Evolutionary conservation across 169 alveolate genomes (phyloP).

Genomic region (Cryptosporidium ubiquitum): DNA sequence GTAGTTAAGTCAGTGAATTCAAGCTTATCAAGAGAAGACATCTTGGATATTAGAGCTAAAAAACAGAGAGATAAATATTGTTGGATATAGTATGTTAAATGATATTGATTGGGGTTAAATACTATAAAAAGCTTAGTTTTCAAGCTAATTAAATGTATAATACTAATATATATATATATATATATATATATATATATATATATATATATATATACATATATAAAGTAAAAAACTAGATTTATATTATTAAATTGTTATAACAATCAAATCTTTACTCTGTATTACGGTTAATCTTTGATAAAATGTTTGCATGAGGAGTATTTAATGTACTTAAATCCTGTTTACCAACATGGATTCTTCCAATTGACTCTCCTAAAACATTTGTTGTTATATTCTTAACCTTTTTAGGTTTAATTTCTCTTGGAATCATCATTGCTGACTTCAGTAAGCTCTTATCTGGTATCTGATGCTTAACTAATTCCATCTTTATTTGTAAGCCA

Average conservation of each 20-base stretch:
- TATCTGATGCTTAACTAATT: constrained; percentile 14
- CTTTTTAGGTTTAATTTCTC: constrained; percentile 42
- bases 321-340: constrained; percentile 54
- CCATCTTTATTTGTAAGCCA: constrained; percentile 48
- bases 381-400: constrained; percentile 53
- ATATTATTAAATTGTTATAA: background rate
- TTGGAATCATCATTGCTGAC: constrained; percentile 30
- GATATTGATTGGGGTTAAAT: background rate
- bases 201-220: background rate
- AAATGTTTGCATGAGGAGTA: constrained; percentile 58
- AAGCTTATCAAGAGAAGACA: constrained; percentile 79
- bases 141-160: background rate
- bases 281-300: constrained; percentile 18
- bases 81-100: constrained; percentile 75
- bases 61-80: constrained; percentile 83
- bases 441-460: constrained; percentile 38
- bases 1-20: constrained; percentile 32
- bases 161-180: too few species aligned
- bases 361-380: constrained; percentile 52
- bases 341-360: constrained; percentile 70
- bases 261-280: background rate
- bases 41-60: constrained; percentile 78
- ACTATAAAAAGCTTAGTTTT: background rate
- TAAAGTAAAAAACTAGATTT: background rate
- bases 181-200: too few species aligned